Evolutionary conservation across 176 grass and related monocot species (phyloP).

Genomic region (Aegilops tauschii): DNA sequence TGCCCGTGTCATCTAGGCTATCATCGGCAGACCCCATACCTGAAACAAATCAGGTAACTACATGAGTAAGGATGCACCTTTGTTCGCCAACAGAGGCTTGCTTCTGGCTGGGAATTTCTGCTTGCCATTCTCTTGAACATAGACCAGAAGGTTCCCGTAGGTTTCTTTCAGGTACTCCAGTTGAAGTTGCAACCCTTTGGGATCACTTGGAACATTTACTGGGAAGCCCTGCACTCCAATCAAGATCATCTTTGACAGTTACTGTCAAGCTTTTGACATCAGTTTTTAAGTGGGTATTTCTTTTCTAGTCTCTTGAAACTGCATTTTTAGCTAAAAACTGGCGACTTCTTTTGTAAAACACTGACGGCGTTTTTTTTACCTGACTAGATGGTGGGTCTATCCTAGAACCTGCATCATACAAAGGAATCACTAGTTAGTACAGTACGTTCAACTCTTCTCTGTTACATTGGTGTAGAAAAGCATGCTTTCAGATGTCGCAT

Average conservation of each 20-base stretch:
- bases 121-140: slow-evolving; percentile 71
- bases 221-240: not conserved
- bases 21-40: not conserved
- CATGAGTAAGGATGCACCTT: not conserved
- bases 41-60: not conserved
- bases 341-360: not conserved
- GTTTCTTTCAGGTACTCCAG: slow-evolving; percentile 50
- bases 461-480: not conserved
- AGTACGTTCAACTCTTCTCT: not conserved
- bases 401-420: slow-evolving; percentile 10
- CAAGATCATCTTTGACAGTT: too few species aligned
- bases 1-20: slow-evolving; percentile 36
- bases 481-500: not conserved
- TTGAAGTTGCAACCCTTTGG: slow-evolving; percentile 31
- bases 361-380: slow-evolving; percentile 11
- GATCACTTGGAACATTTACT: slow-evolving; percentile 5
- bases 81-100: not conserved
- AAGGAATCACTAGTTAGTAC: not conserved
- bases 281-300: too few species aligned
- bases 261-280: too few species aligned
- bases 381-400: slow-evolving; percentile 26
- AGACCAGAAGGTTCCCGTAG: slow-evolving; percentile 59
- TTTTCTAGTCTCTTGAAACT: too few species aligned
- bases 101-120: not conserved
- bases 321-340: not conserved